Evolutionary conservation across 192 early-diverging fungal species (phyloP).

Genomic region (Phycomyces blakesleeanus): DNA sequence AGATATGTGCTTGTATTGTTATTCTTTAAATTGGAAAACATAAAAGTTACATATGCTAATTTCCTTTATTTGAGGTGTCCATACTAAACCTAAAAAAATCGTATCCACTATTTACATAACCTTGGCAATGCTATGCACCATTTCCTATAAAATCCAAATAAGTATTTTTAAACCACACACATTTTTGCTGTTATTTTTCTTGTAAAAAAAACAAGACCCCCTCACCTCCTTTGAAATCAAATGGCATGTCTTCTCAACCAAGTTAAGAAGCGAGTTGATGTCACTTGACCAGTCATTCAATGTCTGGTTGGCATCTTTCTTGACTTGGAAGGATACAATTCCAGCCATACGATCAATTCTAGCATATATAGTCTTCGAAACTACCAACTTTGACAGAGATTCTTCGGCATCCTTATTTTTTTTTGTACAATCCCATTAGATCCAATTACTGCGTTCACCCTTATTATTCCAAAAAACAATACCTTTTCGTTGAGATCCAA

Average conservation of each 20-base stretch:
- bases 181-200: too few relatives aligned
- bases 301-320: slow-evolving; percentile 82
- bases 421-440: slow-evolving; percentile 6
- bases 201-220: not conserved
- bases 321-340: slow-evolving; percentile 80
- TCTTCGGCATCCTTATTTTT: slow-evolving; percentile 78
- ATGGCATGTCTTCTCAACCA: slow-evolving; percentile 95
- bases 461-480: not conserved
- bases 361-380: slow-evolving; percentile 93
- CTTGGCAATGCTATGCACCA: slow-evolving; percentile 78
- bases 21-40: too few relatives aligned
- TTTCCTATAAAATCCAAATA: slow-evolving; percentile 60
- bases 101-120: slow-evolving; percentile 35
- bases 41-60: not conserved
- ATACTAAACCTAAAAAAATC: not conserved
- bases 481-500: slow-evolving; percentile 78
- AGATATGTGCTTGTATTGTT: too few relatives aligned
- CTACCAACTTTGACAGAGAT: slow-evolving; percentile 90
- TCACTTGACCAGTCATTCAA: slow-evolving; percentile 93
- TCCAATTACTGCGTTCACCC: not conserved
- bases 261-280: slow-evolving; percentile 78
- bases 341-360: slow-evolving; percentile 91
- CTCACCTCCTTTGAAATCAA: slow-evolving; percentile 76
- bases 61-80: not conserved
- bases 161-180: slow-evolving; percentile 3